Evolutionary conservation across 805 yeast species (phyloP).

Genomic region (Ogataea trehaloabstinens): DNA sequence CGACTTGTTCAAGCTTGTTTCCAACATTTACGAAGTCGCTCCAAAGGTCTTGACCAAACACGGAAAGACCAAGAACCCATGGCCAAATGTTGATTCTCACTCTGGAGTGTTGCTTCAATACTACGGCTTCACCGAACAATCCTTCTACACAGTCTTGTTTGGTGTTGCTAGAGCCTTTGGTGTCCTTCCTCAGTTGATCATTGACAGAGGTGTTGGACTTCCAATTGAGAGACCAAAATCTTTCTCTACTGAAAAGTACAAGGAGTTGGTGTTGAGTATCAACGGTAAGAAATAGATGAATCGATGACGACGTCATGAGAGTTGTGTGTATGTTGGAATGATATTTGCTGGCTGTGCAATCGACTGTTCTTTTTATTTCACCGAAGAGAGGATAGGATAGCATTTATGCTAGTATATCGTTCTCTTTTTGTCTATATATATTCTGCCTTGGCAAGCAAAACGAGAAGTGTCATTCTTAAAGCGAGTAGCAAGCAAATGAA

Average conservation of each 20-base stretch:
- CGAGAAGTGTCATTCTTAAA: too few relatives aligned
- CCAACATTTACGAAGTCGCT: conserved; percentile 77
- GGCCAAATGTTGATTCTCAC: conserved; percentile 90
- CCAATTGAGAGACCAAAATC: conserved; percentile 91
- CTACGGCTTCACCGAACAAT: conserved; percentile 79
- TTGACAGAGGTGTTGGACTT: conserved; percentile 78
- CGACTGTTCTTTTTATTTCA: conserved; percentile 6
- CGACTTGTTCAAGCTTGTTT: conserved; percentile 74
- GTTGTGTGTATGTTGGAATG: too few relatives aligned
- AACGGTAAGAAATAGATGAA: conserved; percentile 19
- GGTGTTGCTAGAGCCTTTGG: conserved; percentile 88
- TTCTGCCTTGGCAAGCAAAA: too few relatives aligned
- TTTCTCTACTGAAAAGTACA: conserved; percentile 90
- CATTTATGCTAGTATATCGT: too few relatives aligned
- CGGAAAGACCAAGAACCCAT: conserved; percentile 90
- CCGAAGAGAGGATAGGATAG: too few relatives aligned
- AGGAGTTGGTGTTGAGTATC: conserved; percentile 60
- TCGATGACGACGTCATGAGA: background rate
- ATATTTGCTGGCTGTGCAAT: too few relatives aligned
- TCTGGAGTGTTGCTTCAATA: conserved; percentile 83
- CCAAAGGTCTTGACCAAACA: conserved; percentile 78
- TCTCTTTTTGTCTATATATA: too few relatives aligned
- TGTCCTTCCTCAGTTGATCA: conserved; percentile 80
- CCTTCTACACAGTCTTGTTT: conserved; percentile 82
- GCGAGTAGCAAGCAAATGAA: too few relatives aligned